A percentile compares a stretch with the other conserved stretches of the same genome.
Evolutionary conservation across 345 rosid species (phyloP).

Genomic region (Kandelia obovata): DNA sequence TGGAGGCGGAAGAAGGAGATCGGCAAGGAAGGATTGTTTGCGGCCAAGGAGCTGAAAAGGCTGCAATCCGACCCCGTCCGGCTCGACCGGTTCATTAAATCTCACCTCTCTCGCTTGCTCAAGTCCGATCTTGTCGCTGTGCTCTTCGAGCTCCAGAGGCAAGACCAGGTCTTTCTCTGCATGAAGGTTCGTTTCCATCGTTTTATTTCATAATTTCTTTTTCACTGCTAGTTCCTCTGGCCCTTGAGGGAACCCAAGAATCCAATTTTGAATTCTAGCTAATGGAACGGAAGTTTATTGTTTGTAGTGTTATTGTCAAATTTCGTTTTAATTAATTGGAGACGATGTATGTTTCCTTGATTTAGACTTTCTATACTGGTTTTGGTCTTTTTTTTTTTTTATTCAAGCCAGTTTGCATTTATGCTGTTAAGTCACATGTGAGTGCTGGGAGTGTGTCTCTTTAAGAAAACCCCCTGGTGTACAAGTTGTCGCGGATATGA

Average conservation of each 20-base stretch:
- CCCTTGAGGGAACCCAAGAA: too few relatives aligned
- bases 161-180: conserved; percentile 78
- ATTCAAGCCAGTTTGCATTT: neutral
- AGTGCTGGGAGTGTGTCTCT: neutral
- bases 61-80: conserved; percentile 53
- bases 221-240: too few relatives aligned
- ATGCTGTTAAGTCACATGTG: neutral
- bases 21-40: conserved; percentile 78
- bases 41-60: conserved; percentile 79
- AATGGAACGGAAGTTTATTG: too few relatives aligned
- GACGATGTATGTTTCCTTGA: neutral
- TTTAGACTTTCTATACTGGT: neutral
- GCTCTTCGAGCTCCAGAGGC: conserved; percentile 88
- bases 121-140: conserved; percentile 83
- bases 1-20: conserved; percentile 94
- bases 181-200: conserved; percentile 56
- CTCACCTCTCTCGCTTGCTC: conserved; percentile 77
- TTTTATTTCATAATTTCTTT: too few relatives aligned
- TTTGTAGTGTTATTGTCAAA: too few relatives aligned
- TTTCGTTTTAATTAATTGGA: too few relatives aligned
- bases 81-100: conserved; percentile 57
- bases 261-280: too few relatives aligned
- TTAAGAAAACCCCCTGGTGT: neutral
- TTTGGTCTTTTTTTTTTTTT: neutral
- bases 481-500: neutral